Conservation (phyloP, 306 rosid species). For the Quercus alba region DNA sequence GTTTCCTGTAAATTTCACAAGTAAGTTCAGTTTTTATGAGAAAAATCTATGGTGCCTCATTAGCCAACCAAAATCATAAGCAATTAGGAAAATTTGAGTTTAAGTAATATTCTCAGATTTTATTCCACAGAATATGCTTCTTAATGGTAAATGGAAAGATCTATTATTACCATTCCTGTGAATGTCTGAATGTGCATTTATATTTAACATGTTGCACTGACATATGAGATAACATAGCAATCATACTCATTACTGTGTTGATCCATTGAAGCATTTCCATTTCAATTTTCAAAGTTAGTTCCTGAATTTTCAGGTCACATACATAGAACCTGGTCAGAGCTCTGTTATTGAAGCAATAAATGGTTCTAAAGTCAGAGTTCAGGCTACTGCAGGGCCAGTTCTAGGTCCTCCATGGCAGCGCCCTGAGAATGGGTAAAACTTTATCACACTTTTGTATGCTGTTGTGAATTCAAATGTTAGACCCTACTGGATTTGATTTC, state of each 20-base stretch:
- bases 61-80: neutral
- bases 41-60: neutral
- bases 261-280: conserved; percentile 10
- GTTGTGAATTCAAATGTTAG: neutral
- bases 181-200: neutral
- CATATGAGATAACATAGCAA: neutral
- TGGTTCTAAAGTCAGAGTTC: conserved; percentile 55
- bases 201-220: neutral
- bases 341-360: conserved; percentile 61
- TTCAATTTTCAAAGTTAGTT: conserved; percentile 3
- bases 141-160: neutral
- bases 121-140: neutral
- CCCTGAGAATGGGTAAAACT: conserved; percentile 85
- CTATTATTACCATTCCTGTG: neutral
- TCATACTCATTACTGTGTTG: neutral
- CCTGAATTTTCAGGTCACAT: conserved; percentile 56
- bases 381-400: conserved; percentile 90
- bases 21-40: too few species aligned
- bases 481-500: neutral
- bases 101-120: neutral
- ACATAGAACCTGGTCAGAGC: conserved; percentile 84
- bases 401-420: conserved; percentile 99
- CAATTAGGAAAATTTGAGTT: neutral
- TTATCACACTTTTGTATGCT: conserved; percentile 13
- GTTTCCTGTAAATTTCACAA: neutral